Evolutionary conservation across 2,329 filamentous ascomycete genomes (phyloP).

Genomic region (Ceratocystis diversiconidia): DNA sequence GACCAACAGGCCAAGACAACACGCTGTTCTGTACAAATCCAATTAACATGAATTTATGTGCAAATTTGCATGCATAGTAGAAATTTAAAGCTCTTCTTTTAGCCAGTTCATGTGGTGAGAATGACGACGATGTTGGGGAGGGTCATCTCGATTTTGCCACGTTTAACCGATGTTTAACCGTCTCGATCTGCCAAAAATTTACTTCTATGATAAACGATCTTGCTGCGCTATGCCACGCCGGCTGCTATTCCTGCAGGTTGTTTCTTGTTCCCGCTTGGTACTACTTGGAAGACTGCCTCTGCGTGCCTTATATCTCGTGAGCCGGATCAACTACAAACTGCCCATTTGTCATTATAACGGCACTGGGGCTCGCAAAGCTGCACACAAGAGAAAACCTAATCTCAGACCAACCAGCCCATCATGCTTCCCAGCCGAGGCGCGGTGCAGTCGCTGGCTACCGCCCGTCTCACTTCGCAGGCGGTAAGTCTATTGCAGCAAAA

Average conservation of each 20-base stretch:
- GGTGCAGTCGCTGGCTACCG: slow-evolving; percentile 28
- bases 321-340: too few species aligned
- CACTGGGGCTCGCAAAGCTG: not conserved
- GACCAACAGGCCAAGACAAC: not conserved
- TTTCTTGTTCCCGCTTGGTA: too few species aligned
- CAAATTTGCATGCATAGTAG: not conserved
- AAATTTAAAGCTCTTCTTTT: not conserved
- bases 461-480: slow-evolving; percentile 23
- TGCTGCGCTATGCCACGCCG: not conserved
- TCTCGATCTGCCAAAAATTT: slow-evolving; percentile 18
- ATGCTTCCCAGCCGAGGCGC: slow-evolving; percentile 36
- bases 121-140: not conserved
- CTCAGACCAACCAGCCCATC: slow-evolving; percentile 19
- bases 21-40: not conserved
- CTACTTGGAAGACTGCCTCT: too few species aligned
- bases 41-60: not conserved
- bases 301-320: too few species aligned
- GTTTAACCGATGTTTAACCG: slow-evolving; percentile 18
- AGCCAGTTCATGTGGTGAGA: not conserved
- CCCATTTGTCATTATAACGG: too few species aligned
- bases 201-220: slow-evolving; percentile 11
- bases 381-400: not conserved
- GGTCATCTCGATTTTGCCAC: not conserved
- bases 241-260: too few species aligned
- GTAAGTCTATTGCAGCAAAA: slow-evolving; percentile 20